phyloP scores from a whole-genome alignment of 495 filamentous ascomycete genomes.

The Xylaria longipes region DNA sequence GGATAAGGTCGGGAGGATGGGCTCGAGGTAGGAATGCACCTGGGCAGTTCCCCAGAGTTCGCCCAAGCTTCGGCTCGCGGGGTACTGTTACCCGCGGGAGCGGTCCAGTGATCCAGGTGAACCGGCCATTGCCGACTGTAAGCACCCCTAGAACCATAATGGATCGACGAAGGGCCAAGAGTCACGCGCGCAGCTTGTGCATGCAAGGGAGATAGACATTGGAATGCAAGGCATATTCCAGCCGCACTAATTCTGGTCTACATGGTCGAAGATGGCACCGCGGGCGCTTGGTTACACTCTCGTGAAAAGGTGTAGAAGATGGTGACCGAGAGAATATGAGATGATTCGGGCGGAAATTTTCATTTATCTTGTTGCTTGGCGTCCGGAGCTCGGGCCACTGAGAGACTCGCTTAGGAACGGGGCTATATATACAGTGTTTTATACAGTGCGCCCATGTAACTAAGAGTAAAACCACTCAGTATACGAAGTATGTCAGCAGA shows the following conservation, averaged over 20 bases:
- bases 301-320: neutral
- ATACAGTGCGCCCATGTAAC: too few species aligned
- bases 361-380: slow-evolving; percentile 1
- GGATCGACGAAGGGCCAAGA: slow-evolving; percentile 1
- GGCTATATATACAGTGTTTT: neutral
- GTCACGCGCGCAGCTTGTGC: slow-evolving; percentile 18
- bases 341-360: slow-evolving; percentile 13
- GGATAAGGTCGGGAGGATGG: neutral
- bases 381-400: slow-evolving; percentile 14
- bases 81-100: slow-evolving; percentile 31
- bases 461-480: too few species aligned
- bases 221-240: slow-evolving; percentile 5
- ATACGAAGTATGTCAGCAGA: too few species aligned
- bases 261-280: neutral
- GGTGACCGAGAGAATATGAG: neutral
- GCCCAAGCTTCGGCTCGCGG: slow-evolving; percentile 29
- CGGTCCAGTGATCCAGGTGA: neutral
- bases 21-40: neutral
- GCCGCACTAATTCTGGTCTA: neutral
- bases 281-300: neutral
- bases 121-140: slow-evolving; percentile 41
- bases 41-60: slow-evolving; percentile 12
- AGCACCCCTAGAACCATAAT: slow-evolving; percentile 29
- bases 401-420: neutral
- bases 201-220: neutral